phyloP scores from a whole-genome alignment of 495 filamentous ascomycete genomes.

The Penicillium malachiteum region DNA sequence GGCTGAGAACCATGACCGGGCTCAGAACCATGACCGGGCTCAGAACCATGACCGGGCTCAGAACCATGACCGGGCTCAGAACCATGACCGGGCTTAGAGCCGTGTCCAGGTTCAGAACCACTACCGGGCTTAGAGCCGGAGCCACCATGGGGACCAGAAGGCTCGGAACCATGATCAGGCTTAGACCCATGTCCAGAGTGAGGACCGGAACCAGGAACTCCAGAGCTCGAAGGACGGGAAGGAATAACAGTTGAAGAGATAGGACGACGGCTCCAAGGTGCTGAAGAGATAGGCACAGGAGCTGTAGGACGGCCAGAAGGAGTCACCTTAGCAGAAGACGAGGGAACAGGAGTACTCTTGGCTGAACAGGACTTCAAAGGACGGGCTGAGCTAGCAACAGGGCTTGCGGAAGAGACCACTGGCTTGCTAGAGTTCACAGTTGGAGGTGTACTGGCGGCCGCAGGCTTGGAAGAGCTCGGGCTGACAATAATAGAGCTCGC shows the following conservation, averaged over 20 bases:
- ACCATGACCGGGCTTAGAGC: neutral
- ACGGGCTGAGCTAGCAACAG: neutral
- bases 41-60: neutral
- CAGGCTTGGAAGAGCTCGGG: slow-evolving; percentile 2
- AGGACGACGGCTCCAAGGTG: neutral
- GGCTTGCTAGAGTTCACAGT: neutral
- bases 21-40: neutral
- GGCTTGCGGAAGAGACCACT: neutral
- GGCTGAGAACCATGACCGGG: neutral
- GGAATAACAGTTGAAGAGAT: neutral
- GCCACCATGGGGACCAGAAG: neutral
- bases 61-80: neutral
- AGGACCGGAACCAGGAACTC: neutral
- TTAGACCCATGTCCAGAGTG: neutral
- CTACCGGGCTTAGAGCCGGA: neutral
- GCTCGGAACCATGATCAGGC: neutral
- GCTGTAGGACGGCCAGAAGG: neutral
- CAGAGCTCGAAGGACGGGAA: neutral
- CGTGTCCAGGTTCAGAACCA: neutral
- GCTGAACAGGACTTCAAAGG: neutral
- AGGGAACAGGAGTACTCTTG: too few relatives aligned
- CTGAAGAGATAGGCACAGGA: neutral
- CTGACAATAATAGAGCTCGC: neutral
- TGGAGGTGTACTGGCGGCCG: neutral
- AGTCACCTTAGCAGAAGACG: neutral